A percentile compares a stretch with the other conserved stretches of the same genome.
Evolutionary conservation across 1,284 basidiomycete species (phyloP).

Genomic region (Papiliotrema terrestris): DNA sequence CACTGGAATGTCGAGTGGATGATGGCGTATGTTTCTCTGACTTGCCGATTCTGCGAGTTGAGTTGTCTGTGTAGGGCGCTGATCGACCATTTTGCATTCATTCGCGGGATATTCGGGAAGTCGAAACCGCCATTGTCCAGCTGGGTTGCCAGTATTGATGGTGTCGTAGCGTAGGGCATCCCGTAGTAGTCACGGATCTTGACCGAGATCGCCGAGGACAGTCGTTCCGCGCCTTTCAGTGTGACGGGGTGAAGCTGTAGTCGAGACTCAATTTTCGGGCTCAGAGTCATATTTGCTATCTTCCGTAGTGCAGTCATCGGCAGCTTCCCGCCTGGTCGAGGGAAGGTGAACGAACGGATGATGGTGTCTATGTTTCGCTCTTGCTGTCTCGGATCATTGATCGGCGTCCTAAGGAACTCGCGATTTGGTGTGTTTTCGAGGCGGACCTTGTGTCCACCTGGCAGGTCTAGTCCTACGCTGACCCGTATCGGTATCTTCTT

Average conservation of each 20-base stretch:
- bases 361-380: background rate
- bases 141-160: background rate
- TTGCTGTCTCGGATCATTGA: background rate
- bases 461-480: background rate
- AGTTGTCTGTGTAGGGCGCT: background rate
- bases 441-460: background rate
- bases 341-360: background rate
- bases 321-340: background rate
- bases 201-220: background rate
- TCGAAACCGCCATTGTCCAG: background rate
- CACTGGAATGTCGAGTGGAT: background rate
- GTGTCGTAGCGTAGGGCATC: background rate
- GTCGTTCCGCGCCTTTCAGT: background rate
- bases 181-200: background rate
- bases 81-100: background rate
- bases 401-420: background rate
- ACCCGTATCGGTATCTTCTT: too few species aligned
- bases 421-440: background rate
- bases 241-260: background rate
- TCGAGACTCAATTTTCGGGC: background rate
- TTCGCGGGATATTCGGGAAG: background rate
- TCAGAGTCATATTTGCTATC: background rate
- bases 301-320: background rate
- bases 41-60: background rate
- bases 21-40: background rate